These are phyloP conservation scores for Aspergillus bridgeri DNA, from an alignment of 495 filamentous ascomycete species.

Conservation along the genomic window DNA sequence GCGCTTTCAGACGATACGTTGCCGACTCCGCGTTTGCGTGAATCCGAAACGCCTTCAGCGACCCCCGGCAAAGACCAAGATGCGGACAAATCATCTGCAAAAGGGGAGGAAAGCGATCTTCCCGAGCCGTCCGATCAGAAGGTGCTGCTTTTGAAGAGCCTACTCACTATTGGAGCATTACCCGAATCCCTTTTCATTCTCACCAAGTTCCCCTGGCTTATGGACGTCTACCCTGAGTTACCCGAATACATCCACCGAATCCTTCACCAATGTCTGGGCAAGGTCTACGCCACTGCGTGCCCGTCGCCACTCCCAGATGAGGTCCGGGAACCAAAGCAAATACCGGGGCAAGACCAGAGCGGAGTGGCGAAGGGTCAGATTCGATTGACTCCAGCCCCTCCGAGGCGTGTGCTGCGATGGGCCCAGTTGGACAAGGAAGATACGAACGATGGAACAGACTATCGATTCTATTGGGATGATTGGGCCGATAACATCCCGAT, in stretches of 20 bases:
- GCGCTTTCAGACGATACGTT: slow-evolving; percentile 80
- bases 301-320: slow-evolving; percentile 41
- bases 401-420: slow-evolving; percentile 69
- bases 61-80: slow-evolving; percentile 52
- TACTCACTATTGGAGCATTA: slow-evolving; percentile 87
- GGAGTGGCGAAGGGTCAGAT: slow-evolving; percentile 63
- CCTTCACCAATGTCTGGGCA: slow-evolving; percentile 70
- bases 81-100: slow-evolving; percentile 42
- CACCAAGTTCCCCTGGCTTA: slow-evolving; percentile 86
- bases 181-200: slow-evolving; percentile 92
- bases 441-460: slow-evolving; percentile 65
- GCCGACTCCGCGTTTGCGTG: slow-evolving; percentile 46
- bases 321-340: slow-evolving; percentile 45
- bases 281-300: slow-evolving; percentile 55
- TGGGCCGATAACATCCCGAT: slow-evolving; percentile 92
- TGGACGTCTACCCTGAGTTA: slow-evolving; percentile 76
- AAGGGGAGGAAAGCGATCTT: slow-evolving; percentile 56
- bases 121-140: slow-evolving; percentile 90
- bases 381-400: slow-evolving; percentile 49
- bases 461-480: slow-evolving; percentile 95
- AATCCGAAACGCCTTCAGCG: slow-evolving; percentile 39
- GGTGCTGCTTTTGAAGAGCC: slow-evolving; percentile 72
- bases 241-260: slow-evolving; percentile 78
- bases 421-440: slow-evolving; percentile 74
- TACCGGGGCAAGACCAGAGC: slow-evolving; percentile 58